Conservation (phyloP, 352 stramenopile genomes). For the Phytophthora pseudosyringae region DNA sequence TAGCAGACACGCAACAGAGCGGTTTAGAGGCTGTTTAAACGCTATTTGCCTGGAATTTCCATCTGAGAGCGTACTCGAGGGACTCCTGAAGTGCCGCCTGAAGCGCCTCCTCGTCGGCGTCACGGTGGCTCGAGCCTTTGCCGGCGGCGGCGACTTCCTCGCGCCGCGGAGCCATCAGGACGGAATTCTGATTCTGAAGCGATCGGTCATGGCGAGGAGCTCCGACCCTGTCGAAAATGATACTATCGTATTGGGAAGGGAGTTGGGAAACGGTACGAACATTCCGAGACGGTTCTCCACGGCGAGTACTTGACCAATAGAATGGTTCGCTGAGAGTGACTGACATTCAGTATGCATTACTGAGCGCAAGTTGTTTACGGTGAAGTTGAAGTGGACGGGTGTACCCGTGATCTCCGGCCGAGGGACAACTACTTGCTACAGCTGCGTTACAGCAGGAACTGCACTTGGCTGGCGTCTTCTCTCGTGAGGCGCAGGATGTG, state of each 20-base stretch:
- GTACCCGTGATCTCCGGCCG: too few relatives aligned
- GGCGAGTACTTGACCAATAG: not conserved
- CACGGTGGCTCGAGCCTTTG: conserved; percentile 45
- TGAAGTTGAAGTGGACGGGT: not conserved
- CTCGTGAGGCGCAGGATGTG: conserved; percentile 74
- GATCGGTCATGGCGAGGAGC: conserved; percentile 1
- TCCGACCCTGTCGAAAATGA: conserved; percentile 1
- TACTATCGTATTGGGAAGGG: conserved; percentile 12
- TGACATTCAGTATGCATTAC: not conserved
- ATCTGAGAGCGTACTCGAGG: conserved; percentile 46
- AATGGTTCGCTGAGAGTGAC: not conserved
- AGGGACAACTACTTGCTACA: not conserved
- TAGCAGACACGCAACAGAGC: not conserved
- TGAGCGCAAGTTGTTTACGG: not conserved
- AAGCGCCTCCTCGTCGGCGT: conserved; percentile 77
- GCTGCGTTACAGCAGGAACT: conserved; percentile 67
- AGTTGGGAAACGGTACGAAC: conserved; percentile 9
- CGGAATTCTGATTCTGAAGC: conserved; percentile 17
- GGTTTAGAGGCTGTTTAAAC: conserved; percentile 14
- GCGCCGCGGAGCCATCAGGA: conserved; percentile 24
- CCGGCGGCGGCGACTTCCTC: conserved; percentile 14
- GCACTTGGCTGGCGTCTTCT: conserved; percentile 83
- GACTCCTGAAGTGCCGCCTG: conserved; percentile 69
- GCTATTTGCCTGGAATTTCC: conserved; percentile 4
- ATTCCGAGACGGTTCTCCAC: conserved; percentile 30